phyloP scores from a whole-genome alignment of 2,329 filamentous ascomycete species.

The Ophiostoma perfectum region DNA sequence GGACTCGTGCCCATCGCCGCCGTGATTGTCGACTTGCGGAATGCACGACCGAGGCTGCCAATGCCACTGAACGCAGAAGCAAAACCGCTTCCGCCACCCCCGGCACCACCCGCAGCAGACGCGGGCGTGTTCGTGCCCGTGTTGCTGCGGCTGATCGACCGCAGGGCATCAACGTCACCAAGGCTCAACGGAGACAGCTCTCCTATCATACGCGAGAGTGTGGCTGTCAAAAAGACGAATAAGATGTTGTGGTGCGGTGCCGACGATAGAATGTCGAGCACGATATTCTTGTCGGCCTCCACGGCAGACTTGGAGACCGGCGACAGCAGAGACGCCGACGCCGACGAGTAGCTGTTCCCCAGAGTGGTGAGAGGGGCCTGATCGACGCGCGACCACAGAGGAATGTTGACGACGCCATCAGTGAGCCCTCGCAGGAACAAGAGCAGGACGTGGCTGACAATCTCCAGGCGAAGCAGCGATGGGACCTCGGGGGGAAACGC shows the following conservation, averaged over 20 bases:
- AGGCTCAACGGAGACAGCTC: conserved; percentile 44
- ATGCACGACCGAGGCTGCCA: conserved; percentile 32
- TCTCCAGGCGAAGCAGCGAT: conserved; percentile 65
- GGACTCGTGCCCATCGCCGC: conserved; percentile 22
- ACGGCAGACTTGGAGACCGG: conserved; percentile 19
- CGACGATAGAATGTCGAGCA: conserved; percentile 69
- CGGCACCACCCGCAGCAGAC: conserved; percentile 23
- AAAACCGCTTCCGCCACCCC: conserved; percentile 22
- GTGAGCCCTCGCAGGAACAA: conserved; percentile 68
- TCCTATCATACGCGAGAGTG: conserved; percentile 53
- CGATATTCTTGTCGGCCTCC: conserved; percentile 44
- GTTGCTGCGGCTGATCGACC: conserved; percentile 20
- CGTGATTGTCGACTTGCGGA: background rate
- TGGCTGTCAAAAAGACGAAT: conserved; percentile 80
- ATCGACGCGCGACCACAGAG: conserved; percentile 66
- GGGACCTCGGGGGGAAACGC: conserved; percentile 59
- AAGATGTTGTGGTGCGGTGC: conserved; percentile 78
- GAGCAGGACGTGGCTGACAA: conserved; percentile 64
- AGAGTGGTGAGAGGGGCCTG: conserved; percentile 37
- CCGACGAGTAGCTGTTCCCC: conserved; percentile 26
- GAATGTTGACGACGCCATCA: conserved; percentile 69
- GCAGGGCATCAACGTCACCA: conserved; percentile 36
- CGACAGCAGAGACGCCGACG: background rate
- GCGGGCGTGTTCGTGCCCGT: background rate
- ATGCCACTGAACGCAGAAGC: conserved; percentile 7